phyloP scores from a whole-genome alignment of 257 asterid genomes.

The Solanum chiquidenum region DNA sequence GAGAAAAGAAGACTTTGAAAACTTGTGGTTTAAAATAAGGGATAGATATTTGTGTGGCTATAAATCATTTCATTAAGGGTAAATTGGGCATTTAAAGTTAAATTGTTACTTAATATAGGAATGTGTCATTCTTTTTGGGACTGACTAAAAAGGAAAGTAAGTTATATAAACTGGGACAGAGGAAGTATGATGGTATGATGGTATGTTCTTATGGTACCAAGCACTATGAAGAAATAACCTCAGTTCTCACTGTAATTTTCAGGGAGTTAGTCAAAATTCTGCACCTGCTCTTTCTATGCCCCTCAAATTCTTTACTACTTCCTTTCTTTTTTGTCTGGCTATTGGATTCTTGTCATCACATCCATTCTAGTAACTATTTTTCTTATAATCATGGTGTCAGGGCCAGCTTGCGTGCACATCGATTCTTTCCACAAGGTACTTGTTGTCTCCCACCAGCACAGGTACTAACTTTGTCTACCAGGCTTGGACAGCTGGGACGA shows the following conservation, averaged over 20 bases:
- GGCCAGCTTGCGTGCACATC: neutral
- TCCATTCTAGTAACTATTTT: neutral
- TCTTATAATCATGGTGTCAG: neutral
- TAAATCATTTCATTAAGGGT: too few species aligned
- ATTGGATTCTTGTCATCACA: neutral
- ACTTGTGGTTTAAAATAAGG: too few species aligned
- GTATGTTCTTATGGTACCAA: neutral
- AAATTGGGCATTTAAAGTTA: too few species aligned
- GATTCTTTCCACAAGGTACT: neutral
- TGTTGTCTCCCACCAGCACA: neutral
- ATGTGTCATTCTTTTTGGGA: neutral
- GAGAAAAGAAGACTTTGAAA: too few species aligned
- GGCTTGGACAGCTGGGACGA: neutral
- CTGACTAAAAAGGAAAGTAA: neutral
- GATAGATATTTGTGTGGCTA: too few species aligned
- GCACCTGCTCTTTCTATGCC: neutral
- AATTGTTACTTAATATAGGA: too few species aligned
- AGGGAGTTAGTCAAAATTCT: neutral
- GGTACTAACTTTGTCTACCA: neutral
- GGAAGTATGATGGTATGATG: neutral
- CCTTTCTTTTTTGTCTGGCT: neutral
- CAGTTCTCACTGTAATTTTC: neutral
- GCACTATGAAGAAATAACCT: neutral
- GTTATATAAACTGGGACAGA: neutral
- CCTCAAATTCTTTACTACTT: neutral